These are phyloP conservation scores for Acer yangbiense DNA, from an alignment of 345 rosid species.

Conservation along the genomic window DNA sequence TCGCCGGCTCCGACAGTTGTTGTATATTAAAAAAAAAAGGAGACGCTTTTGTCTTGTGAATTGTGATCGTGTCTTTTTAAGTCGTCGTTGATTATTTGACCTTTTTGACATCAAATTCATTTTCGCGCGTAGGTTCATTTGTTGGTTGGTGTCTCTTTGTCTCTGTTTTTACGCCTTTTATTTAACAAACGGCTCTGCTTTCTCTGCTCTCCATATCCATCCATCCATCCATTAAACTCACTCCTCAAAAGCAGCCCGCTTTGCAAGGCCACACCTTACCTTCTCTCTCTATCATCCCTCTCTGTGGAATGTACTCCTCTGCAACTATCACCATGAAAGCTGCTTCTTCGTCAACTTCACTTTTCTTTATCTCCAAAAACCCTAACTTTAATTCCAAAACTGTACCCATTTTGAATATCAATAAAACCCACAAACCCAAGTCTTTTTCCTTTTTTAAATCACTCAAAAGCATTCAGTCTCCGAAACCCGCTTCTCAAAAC, in stretches of 20 bases:
- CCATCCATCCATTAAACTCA: constrained; percentile 3
- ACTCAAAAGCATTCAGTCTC: constrained; percentile 40
- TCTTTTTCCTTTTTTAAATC: constrained; percentile 29
- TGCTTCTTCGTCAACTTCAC: constrained; percentile 22
- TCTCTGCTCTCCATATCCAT: constrained; percentile 10
- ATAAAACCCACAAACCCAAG: constrained; percentile 22
- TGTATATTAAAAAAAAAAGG: too few species aligned
- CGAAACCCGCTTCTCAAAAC: constrained; percentile 21
- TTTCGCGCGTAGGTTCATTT: constrained; percentile 4
- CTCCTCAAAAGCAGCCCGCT: constrained; percentile 7
- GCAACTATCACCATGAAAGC: constrained; percentile 35
- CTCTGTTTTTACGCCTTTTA: constrained; percentile 5
- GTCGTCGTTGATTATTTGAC: too few species aligned
- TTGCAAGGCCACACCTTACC: constrained; percentile 10
- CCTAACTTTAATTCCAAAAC: constrained; percentile 24
- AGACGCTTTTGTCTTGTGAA: background rate
- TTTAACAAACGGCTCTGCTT: constrained; percentile 25
- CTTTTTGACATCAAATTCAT: too few species aligned
- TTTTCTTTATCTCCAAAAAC: constrained; percentile 29
- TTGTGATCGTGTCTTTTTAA: background rate
- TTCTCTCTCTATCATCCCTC: background rate
- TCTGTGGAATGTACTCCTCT: constrained; percentile 32
- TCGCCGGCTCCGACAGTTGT: too few species aligned
- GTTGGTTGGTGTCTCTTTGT: background rate
- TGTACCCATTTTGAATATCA: constrained; percentile 29